Percentiles rank a stretch among this genome's conserved stretches.
Evolutionary conservation across 371 early-diverging fungal genomes (phyloP).

Genomic region (Gilbertella persicaria): DNA sequence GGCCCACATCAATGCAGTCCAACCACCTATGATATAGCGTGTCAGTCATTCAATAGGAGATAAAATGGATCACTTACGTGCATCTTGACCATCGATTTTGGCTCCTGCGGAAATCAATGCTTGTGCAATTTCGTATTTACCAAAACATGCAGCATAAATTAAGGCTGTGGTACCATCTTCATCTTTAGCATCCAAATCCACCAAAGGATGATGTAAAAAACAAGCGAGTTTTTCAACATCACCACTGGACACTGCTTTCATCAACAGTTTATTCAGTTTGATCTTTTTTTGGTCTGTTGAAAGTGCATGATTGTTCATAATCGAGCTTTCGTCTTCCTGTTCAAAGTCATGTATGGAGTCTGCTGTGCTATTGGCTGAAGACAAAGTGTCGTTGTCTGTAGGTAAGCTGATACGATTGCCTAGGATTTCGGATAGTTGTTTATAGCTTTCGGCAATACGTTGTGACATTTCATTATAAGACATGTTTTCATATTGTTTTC

Average conservation of each 20-base stretch:
- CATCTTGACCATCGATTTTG: slow-evolving; percentile 74
- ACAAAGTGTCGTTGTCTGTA: slow-evolving; percentile 4
- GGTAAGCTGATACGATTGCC: slow-evolving; percentile 32
- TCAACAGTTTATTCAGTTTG: slow-evolving; percentile 35
- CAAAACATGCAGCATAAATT: slow-evolving; percentile 89
- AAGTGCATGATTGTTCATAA: slow-evolving; percentile 62
- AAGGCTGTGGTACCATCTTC: slow-evolving; percentile 84
- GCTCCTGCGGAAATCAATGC: slow-evolving; percentile 76
- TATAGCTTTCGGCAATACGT: slow-evolving; percentile 44
- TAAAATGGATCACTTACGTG: slow-evolving; percentile 51
- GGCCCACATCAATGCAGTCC: slow-evolving; percentile 95
- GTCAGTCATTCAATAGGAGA: background rate
- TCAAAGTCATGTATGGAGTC: slow-evolving; percentile 15
- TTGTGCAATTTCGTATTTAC: slow-evolving; percentile 68
- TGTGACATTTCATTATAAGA: slow-evolving; percentile 44
- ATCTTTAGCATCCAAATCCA: slow-evolving; percentile 80
- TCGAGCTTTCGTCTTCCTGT: slow-evolving; percentile 5
- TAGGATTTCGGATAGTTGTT: slow-evolving; percentile 37
- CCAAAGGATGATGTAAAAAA: slow-evolving; percentile 59
- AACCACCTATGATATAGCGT: slow-evolving; percentile 85
- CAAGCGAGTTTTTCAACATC: slow-evolving; percentile 89
- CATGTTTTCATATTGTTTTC: slow-evolving; percentile 49
- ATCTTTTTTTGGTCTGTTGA: slow-evolving; percentile 36
- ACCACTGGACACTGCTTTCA: slow-evolving; percentile 76
- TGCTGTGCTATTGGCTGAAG: slow-evolving; percentile 11